Conservation (phyloP, 1,284 basidiomycete genomes). For the Macrocybe sp. region DNA sequence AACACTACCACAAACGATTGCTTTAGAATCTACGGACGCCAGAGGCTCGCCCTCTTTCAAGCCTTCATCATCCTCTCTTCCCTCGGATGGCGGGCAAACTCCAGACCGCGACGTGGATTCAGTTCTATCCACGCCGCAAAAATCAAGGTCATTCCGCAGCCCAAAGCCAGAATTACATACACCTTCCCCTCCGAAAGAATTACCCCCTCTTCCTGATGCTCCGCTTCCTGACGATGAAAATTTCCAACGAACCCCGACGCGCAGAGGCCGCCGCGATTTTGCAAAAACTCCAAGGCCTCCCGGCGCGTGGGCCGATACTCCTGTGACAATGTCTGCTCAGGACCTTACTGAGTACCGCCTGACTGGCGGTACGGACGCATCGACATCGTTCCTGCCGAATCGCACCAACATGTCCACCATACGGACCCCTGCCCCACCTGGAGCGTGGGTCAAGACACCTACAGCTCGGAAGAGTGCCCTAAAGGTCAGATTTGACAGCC, state of each 20-base stretch:
- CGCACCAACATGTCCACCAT: background rate
- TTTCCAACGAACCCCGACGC: no score
- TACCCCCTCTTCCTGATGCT: slow-evolving; percentile 56
- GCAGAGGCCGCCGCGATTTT: no score
- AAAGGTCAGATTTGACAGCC: slow-evolving; percentile 62
- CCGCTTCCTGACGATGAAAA: slow-evolving; percentile 25
- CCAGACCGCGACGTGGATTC: slow-evolving; percentile 14
- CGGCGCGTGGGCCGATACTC: slow-evolving; percentile 28
- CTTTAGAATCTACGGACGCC: slow-evolving; percentile 14
- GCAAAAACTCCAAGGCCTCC: slow-evolving; percentile 23
- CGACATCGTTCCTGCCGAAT: slow-evolving; percentile 22
- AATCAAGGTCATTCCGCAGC: slow-evolving; percentile 31
- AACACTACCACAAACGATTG: background rate
- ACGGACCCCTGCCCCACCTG: slow-evolving; percentile 67
- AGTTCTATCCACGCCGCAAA: slow-evolving; percentile 46
- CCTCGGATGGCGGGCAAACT: slow-evolving; percentile 4
- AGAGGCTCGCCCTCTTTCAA: slow-evolving; percentile 25
- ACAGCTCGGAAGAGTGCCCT: slow-evolving; percentile 42
- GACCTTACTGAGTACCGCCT: slow-evolving; percentile 55
- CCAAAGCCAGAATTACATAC: slow-evolving; percentile 49
- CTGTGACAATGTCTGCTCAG: slow-evolving; percentile 13
- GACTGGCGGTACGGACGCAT: slow-evolving; percentile 61
- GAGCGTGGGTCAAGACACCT: slow-evolving; percentile 64
- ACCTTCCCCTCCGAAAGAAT: slow-evolving; percentile 53
- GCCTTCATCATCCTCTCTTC: slow-evolving; percentile 12